Percentiles rank a stretch among this genome's conserved stretches.
Conservation (phyloP, 306 rosid genomes). For the Notholithocarpus densiflorus region DNA sequence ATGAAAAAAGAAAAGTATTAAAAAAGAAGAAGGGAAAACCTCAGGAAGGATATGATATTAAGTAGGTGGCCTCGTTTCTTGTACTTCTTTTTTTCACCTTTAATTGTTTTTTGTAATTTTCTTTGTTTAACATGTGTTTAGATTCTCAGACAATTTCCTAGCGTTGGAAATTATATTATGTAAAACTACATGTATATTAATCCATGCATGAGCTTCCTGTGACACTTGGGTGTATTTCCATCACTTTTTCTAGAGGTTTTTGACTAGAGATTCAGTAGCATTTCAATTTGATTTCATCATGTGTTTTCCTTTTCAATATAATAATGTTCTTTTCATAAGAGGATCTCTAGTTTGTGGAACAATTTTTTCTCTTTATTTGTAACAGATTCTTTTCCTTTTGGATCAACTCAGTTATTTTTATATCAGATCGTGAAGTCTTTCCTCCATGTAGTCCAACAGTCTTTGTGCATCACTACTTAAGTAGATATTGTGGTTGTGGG, state of each 20-base stretch:
- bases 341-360: neutral
- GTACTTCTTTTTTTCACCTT: neutral
- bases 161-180: slow-evolving; percentile 30
- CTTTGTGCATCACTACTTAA: too few relatives aligned
- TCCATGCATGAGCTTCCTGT: slow-evolving; percentile 16
- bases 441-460: neutral
- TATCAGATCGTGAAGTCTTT: neutral
- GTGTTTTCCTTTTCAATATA: neutral
- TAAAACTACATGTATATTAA: slow-evolving; percentile 44
- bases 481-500: neutral
- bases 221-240: neutral
- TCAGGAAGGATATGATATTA: neutral
- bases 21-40: neutral
- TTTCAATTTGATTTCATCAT: neutral
- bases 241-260: neutral
- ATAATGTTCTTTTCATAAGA: neutral
- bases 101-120: slow-evolving; percentile 18
- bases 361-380: neutral
- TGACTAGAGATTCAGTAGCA: neutral
- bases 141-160: slow-evolving; percentile 26
- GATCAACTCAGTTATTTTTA: neutral
- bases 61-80: slow-evolving; percentile 7
- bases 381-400: neutral
- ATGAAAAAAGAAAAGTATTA: slow-evolving; percentile 12
- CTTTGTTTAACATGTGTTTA: slow-evolving; percentile 37